Evolutionary conservation across 495 filamentous ascomycete species (phyloP), one percentile per base, ranked within the genome.

Genomic region (Neurospora sp.): DNA sequence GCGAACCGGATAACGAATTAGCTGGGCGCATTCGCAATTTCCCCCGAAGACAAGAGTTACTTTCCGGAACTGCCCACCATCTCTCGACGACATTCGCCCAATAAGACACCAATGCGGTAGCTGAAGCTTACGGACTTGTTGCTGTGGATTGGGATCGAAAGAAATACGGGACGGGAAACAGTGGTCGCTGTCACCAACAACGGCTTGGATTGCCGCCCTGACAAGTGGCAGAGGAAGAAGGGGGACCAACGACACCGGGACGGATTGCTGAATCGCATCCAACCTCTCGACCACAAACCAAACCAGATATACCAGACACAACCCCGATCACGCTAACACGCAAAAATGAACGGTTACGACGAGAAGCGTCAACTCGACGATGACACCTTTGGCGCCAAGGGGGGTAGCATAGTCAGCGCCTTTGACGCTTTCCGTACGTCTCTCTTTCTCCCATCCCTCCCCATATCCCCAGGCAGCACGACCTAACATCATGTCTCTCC

Each of bases 391-490:
- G 92, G 90, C 75, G 89, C 91, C 74, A 91, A 92, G 83, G 85
- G 85, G 69, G 35, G 35, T 37, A 83, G 86, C 77, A 87, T 90
- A 70, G 87, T 98, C 77, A 88, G 89, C 81, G 92, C 94, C 44
- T 99, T 99, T 82, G 96, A 99, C 88, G 95, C 94, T 76, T 99
- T 99, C 82, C 96, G 94, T 98, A 87, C 79, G 92, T 89, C 27
- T 69, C 75, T 59, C 71, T 69, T 10, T 70, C 40, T 18, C 61
- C 35, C 37, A 61, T 18, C 53, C 45, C 45, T 72, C 22, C 44
- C 20, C 9, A 40, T 35, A 14, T 37, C 12, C 44, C 65, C 38
- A 38, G 70, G 6, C 61, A 71, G 2, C 42, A 38, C 39, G 45
- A 38, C 76, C 82, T 84, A 76, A 82, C 77, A 70, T 69, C 53